Conservation (phyloP, 164 flowering plant species). For the Umbellularia californica region DNA sequence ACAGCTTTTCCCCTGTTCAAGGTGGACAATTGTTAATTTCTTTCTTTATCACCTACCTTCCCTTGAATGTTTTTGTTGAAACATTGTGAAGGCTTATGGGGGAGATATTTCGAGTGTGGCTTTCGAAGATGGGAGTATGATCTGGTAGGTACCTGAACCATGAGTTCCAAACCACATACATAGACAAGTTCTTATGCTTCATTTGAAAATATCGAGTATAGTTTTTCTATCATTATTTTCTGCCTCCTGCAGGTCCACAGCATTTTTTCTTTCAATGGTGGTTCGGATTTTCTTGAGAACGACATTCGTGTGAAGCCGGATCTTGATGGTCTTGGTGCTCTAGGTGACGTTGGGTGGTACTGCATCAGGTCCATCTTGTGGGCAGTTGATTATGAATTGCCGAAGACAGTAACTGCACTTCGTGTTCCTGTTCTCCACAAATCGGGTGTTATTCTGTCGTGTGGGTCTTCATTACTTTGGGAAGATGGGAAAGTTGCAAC, state of each 20-base stretch:
- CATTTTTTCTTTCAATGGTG: conserved; percentile 10
- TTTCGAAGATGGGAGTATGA: too few relatives aligned
- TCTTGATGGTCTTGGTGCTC: conserved; percentile 38
- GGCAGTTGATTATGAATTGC: conserved; percentile 36
- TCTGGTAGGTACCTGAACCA: background rate
- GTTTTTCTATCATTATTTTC: background rate
- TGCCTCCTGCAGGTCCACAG: conserved; percentile 26
- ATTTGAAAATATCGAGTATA: background rate
- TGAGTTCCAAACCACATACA: background rate
- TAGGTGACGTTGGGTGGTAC: conserved; percentile 48
- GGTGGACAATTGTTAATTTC: too few relatives aligned
- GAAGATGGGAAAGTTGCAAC: conserved; percentile 38
- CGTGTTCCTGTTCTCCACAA: conserved; percentile 22
- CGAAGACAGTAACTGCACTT: conserved; percentile 34
- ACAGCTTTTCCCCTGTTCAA: too few relatives aligned
- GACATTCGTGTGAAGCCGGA: conserved; percentile 42
- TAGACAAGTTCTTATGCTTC: background rate
- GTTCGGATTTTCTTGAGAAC: conserved; percentile 27
- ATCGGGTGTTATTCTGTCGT: conserved; percentile 31
- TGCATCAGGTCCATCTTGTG: conserved; percentile 42
- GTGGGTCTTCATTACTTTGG: conserved; percentile 34
- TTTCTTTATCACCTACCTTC: too few relatives aligned
- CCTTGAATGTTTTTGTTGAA: too few relatives aligned
- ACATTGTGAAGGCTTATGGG: too few relatives aligned
- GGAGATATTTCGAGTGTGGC: too few relatives aligned